These are phyloP conservation scores for Tulasnella sp. DNA, from an alignment of 768 basidiomycete species.

Conservation along the genomic window DNA sequence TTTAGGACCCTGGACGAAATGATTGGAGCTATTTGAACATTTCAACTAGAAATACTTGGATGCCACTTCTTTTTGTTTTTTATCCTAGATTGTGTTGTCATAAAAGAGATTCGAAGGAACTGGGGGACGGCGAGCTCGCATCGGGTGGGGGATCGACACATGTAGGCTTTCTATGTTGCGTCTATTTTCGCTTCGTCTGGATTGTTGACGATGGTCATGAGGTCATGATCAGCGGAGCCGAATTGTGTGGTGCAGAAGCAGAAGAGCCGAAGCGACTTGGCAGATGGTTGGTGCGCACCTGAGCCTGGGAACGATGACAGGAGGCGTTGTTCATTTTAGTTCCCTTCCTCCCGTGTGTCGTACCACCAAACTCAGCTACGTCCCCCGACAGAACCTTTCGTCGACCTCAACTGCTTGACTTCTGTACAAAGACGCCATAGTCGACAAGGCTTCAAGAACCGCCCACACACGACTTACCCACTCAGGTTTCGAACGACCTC, in stretches of 20 bases:
- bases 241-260: background rate
- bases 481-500: background rate
- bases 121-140: no score
- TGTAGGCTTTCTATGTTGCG: no score
- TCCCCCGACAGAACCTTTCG: background rate
- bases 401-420: background rate
- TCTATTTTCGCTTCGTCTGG: background rate
- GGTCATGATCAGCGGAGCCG: background rate
- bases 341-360: background rate
- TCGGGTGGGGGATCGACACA: no score
- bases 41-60: background rate
- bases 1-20: constrained; percentile 40
- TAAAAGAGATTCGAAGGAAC: no score
- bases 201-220: background rate
- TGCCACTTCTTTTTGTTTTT: background rate
- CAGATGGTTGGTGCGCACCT: background rate
- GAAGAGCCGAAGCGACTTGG: background rate
- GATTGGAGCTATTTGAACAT: background rate
- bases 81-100: background rate
- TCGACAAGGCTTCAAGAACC: background rate
- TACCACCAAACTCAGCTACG: background rate
- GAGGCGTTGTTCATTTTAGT: background rate
- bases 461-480: background rate
- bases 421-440: background rate
- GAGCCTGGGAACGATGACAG: background rate